Conservation (phyloP, 331 rosid genomes). For the Phaseolus coccineus region DNA sequence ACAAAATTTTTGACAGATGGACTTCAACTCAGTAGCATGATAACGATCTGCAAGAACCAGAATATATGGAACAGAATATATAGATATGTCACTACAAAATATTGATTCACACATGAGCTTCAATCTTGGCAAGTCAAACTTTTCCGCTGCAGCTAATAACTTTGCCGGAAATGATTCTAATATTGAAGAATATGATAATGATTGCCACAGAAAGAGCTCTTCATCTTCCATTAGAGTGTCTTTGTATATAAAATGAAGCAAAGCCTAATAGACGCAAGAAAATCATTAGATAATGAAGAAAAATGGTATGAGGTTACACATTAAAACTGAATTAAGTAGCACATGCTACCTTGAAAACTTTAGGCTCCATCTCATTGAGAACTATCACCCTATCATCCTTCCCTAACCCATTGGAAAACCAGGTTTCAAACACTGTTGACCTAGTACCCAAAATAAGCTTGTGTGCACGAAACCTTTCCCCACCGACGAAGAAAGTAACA, state of each 20-base stretch:
- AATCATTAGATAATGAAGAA: constrained; percentile 42
- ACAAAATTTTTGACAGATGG: constrained; percentile 83
- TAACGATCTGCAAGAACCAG: constrained; percentile 53
- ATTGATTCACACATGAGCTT: constrained; percentile 87
- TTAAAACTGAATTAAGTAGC: not conserved
- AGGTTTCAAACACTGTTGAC: constrained; percentile 68
- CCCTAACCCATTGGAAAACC: constrained; percentile 59
- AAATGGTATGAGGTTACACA: constrained; percentile 20
- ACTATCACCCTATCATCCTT: constrained; percentile 62
- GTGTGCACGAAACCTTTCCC: constrained; percentile 83
- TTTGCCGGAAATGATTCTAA: constrained; percentile 75
- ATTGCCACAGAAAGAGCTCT: constrained; percentile 62
- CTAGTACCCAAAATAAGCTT: constrained; percentile 88
- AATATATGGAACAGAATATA: constrained; percentile 77
- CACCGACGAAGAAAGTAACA: constrained; percentile 72
- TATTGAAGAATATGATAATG: constrained; percentile 61
- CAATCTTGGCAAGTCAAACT: constrained; percentile 77
- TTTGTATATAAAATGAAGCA: constrained; percentile 83
- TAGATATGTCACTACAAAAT: constrained; percentile 83
- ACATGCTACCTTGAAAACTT: not conserved
- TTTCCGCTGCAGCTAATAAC: constrained; percentile 86
- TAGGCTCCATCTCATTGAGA: constrained; percentile 71
- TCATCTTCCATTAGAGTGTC: constrained; percentile 81
- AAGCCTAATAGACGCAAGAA: constrained; percentile 62
- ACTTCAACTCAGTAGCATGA: constrained; percentile 76